phyloP scores from a whole-genome alignment of 139 green algal species.

The Coccomyxa sp. region DNA sequence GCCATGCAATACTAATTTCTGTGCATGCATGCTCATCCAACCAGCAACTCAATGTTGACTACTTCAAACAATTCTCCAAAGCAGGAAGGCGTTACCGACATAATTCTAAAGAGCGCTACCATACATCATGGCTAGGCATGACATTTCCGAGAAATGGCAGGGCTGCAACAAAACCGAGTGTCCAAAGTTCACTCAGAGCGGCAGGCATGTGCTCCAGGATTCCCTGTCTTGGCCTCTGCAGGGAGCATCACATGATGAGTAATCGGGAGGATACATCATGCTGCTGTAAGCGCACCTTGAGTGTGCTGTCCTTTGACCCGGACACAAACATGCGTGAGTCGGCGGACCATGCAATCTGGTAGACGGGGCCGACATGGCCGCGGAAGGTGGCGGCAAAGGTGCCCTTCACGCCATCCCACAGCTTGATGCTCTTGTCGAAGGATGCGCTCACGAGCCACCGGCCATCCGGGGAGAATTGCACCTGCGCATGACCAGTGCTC shows the following conservation, averaged over 20 bases:
- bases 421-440: slow-evolving; percentile 97
- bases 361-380: slow-evolving; percentile 94
- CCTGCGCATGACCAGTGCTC: slow-evolving; percentile 40
- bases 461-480: slow-evolving; percentile 93
- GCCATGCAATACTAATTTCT: background rate
- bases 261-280: background rate
- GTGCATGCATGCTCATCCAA: no score
- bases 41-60: background rate
- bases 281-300: slow-evolving; percentile 70
- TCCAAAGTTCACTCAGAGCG: background rate
- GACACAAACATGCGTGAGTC: slow-evolving; percentile 88
- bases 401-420: slow-evolving; percentile 92
- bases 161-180: background rate
- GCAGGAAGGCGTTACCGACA: no score
- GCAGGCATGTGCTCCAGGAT: no score
- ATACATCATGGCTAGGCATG: background rate
- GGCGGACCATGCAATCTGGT: slow-evolving; percentile 88
- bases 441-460: slow-evolving; percentile 85
- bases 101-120: no score
- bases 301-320: slow-evolving; percentile 92
- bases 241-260: background rate
- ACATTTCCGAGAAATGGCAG: background rate
- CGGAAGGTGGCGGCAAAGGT: slow-evolving; percentile 87
- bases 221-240: background rate
- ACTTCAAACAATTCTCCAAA: background rate